Evolutionary conservation across 495 filamentous ascomycete genomes (phyloP), one percentile per base, ranked within the genome.

Genomic region (Collariella sp.): DNA sequence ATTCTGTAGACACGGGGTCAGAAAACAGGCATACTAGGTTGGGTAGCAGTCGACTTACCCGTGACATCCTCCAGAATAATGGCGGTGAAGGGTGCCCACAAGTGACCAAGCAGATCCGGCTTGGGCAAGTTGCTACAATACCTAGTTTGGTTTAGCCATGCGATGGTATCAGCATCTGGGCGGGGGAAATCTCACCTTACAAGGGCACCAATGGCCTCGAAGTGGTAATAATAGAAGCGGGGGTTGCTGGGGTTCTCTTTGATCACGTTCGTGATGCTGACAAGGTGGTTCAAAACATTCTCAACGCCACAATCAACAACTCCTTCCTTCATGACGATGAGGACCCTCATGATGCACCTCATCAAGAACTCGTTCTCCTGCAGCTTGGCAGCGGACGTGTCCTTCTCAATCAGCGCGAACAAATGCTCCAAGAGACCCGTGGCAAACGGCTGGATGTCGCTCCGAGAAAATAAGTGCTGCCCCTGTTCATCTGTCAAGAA

Each of bases 281-380:
- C 81, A 49, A 97, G 73, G 65, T 91, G 86, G 24, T 78, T 70
- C 13, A 97, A 72, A 15, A 95, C 79, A 61, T 73, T 76, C 58
- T 95, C 88, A 3, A 81, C 50, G n/a, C 56, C 65, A 76, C 49
- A 87, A 76, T n/a, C 81, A 74, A 24, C 81, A 62, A 13, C 89
- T 77, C 43, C 82, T 80, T 95, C 91, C 64, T 83, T 86, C 66
- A 96, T 84, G 52, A 96, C 88, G 56, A 97, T 87, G 53, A 99
- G 74, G 9, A 97, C 89, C 48, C 94, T 79, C 94, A 99, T 99
- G 24, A 96, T 86, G 67, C 94, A 97, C 50, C 86, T 84, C 90
- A 99, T 96, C 57, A 99, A 70, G 67, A 96, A 99, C 66, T 99
- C 94, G 63, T 99, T 97, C 70, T 99, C 94, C 66, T 97, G 93